Evolutionary conservation across 1,284 basidiomycete genomes (phyloP).

Genomic region (Anthracocystis walkeri): DNA sequence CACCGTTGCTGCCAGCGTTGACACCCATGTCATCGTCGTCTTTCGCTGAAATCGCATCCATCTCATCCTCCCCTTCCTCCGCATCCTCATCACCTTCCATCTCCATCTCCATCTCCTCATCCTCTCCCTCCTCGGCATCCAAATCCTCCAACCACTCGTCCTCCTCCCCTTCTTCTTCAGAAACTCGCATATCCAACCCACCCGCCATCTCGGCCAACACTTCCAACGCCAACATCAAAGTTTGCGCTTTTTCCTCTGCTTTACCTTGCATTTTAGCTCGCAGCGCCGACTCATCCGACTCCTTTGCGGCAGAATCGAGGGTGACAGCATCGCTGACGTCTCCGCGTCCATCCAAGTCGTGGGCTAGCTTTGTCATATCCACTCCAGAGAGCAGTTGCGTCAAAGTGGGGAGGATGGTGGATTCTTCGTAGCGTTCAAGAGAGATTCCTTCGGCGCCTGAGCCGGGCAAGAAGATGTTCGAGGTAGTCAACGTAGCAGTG

Average conservation of each 20-base stretch:
- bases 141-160: constrained; percentile 42
- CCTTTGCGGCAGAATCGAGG: constrained; percentile 6
- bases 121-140: constrained; percentile 31
- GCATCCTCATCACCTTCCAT: constrained; percentile 11
- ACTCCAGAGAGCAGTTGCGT: constrained; percentile 24
- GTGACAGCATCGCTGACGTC: constrained; percentile 26
- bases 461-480: constrained; percentile 28
- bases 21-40: constrained; percentile 36
- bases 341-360: constrained; percentile 36
- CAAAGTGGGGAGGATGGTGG: constrained; percentile 29
- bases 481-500: constrained; percentile 16
- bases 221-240: constrained; percentile 59
- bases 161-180: constrained; percentile 14
- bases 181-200: constrained; percentile 25
- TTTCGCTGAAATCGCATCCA: background rate
- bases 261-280: constrained; percentile 39
- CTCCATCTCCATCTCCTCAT: constrained; percentile 35
- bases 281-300: constrained; percentile 24
- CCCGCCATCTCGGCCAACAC: constrained; percentile 60
- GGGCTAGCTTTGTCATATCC: constrained; percentile 38
- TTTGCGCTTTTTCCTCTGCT: constrained; percentile 56
- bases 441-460: background rate
- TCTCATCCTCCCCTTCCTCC: constrained; percentile 6
- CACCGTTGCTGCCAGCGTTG: background rate
- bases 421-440: constrained; percentile 37